Evolutionary conservation across 352 stramenopile species (phyloP).

Genomic region (Phytopythium sindhum): DNA sequence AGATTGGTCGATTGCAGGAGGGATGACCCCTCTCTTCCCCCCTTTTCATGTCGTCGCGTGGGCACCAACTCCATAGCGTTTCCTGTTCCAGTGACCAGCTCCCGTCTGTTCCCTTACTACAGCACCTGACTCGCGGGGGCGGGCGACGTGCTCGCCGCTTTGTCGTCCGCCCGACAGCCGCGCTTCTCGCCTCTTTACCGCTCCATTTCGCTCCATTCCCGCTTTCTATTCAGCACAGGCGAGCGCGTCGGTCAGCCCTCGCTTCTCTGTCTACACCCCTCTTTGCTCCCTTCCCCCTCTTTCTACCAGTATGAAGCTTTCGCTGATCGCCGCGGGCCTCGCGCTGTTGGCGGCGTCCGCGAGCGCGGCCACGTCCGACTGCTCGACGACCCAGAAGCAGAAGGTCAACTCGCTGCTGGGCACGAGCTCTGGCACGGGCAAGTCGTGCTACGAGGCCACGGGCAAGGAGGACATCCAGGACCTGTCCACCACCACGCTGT

Average conservation of each 20-base stretch:
- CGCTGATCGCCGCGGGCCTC: constrained; percentile 13
- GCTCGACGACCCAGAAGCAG: constrained; percentile 46
- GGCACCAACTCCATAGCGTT: background rate
- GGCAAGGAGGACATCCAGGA: constrained; percentile 39
- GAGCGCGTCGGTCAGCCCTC: background rate
- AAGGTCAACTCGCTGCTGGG: constrained; percentile 52
- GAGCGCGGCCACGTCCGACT: constrained; percentile 35
- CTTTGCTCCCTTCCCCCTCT: background rate
- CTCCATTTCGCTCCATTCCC: constrained; percentile 7
- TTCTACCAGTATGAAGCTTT: constrained; percentile 31
- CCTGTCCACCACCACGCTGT: constrained; percentile 50
- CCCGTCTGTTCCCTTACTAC: background rate
- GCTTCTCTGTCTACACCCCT: constrained; percentile 16
- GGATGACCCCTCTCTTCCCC: constrained; percentile 16
- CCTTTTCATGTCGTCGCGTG: background rate
- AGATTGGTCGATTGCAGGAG: constrained; percentile 12
- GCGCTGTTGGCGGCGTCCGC: constrained; percentile 15
- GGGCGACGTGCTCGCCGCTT: constrained; percentile 4
- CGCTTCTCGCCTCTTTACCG: constrained; percentile 8
- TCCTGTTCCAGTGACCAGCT: background rate
- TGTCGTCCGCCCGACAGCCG: constrained; percentile 1
- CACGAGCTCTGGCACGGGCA: constrained; percentile 54
- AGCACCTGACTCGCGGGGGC: background rate
- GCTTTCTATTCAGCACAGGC: constrained; percentile 10
- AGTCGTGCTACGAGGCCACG: constrained; percentile 47